Evolutionary conservation across 2,329 filamentous ascomycete species (phyloP), one percentile per base, ranked within the genome.

Genomic region (Trichoderma polysporum): DNA sequence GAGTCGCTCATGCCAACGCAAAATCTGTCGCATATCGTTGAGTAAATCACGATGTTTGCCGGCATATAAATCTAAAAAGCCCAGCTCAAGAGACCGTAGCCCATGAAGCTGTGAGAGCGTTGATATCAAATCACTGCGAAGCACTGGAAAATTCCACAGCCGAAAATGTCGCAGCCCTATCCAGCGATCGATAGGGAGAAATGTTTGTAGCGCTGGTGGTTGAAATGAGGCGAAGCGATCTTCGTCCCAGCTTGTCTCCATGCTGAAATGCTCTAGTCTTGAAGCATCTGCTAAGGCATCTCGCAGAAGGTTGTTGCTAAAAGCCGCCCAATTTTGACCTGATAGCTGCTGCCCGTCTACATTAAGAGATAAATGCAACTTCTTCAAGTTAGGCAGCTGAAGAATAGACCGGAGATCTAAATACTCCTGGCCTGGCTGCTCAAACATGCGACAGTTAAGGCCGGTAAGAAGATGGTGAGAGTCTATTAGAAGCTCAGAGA

Each of bases 401-500:
- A 76, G 62, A 41, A 66, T n/a, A 41, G 69, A 59, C 4, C 64
- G 67, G 1, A 77, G 62, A 60, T 77, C 45, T 6, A 68, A 15
- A 39, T 76, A 74, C 37, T 77, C 74, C 6, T 70, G 57, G 31
- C 69, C 72, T 6, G 68, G 67, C 35, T 70, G 17, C 5, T 74
- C 70, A 60, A 79, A 78, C 9, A 78, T 68, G n/a, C 67, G 69
- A 25, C 70, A 74, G 13, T 73, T 78, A 0, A 81, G 68, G 1
- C 78, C 77, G 0, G 74, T 77, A 2, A 64, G 9, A 5, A 79
- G 66, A 12, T 69, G 50, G 52, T 76, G 69, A 2, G 68, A 70
- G 54, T 81, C 76, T 6, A 82, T 15, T 5, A 76, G 39, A 2
- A 83, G 69, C 54, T 80, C 79, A 2, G 74, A 68, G 15, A 83